phyloP scores from a whole-genome alignment of 1,284 basidiomycete genomes.

The Filobasidium uniguttulatum region DNA sequence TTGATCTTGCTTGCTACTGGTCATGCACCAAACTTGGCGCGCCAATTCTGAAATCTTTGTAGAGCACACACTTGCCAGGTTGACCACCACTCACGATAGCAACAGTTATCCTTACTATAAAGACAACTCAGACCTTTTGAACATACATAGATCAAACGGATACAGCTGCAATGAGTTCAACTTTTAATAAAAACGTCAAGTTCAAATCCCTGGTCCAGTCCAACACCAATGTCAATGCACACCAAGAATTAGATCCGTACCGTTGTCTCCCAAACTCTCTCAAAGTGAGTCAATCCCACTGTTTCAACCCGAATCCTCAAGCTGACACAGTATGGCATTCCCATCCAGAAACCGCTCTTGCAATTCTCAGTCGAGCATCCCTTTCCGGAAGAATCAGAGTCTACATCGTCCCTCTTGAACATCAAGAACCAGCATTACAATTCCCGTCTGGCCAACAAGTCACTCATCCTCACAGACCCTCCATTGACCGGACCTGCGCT shows the following conservation, averaged over 20 bases:
- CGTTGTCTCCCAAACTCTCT: slow-evolving; percentile 8
- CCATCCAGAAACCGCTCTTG: slow-evolving; percentile 10
- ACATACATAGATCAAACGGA: too few species aligned
- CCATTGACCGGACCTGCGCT: slow-evolving; percentile 1
- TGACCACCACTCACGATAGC: too few species aligned
- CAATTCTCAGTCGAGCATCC: slow-evolving; percentile 9
- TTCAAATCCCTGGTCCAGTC: neutral
- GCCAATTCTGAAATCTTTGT: too few species aligned
- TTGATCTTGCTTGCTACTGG: too few species aligned
- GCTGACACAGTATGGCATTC: too few species aligned
- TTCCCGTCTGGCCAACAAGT: slow-evolving; percentile 6
- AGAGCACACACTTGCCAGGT: too few species aligned
- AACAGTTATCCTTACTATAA: too few species aligned
- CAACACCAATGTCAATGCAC: neutral
- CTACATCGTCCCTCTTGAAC: neutral
- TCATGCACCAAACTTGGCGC: too few species aligned
- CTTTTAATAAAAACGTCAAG: neutral
- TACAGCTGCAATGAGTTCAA: too few species aligned
- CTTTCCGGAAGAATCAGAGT: neutral
- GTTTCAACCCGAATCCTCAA: neutral
- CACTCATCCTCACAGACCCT: slow-evolving; percentile 8
- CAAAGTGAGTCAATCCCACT: slow-evolving; percentile 5
- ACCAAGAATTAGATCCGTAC: slow-evolving; percentile 10
- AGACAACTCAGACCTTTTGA: too few species aligned
- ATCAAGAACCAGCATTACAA: slow-evolving; percentile 6